These are phyloP conservation scores for Apostasia shenzhenica DNA, from an alignment of 106 monocot genomes.

Conservation along the genomic window DNA sequence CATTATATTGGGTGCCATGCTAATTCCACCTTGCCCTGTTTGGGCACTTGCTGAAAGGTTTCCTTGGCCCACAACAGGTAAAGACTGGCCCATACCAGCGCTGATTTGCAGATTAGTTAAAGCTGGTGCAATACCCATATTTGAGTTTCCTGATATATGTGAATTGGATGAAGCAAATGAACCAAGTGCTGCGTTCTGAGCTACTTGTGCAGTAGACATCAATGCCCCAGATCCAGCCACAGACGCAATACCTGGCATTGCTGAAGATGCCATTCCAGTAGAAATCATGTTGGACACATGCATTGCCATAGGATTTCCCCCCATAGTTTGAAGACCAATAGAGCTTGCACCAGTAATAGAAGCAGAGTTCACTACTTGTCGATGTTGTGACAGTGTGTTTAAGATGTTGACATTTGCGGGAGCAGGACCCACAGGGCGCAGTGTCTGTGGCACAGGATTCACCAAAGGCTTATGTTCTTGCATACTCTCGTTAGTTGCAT, in stretches of 20 bases:
- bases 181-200: conserved; percentile 58
- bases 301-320: conserved; percentile 55
- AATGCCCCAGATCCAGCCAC: conserved; percentile 42
- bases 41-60: conserved; percentile 44
- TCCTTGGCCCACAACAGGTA: conserved; percentile 53
- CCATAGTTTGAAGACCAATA: conserved; percentile 60
- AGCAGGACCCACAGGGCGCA: conserved; percentile 55
- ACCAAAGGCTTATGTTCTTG: conserved; percentile 82
- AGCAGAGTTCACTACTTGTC: conserved; percentile 52
- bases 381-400: conserved; percentile 78
- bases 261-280: conserved; percentile 69
- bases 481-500: conserved; percentile 38
- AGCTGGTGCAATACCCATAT: conserved; percentile 54
- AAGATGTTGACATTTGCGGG: conserved; percentile 81
- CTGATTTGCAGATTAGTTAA: conserved; percentile 52
- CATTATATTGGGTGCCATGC: conserved; percentile 55
- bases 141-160: conserved; percentile 58
- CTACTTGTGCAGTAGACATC: conserved; percentile 39
- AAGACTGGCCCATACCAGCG: conserved; percentile 46
- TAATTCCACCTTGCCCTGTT: conserved; percentile 76
- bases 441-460: conserved; percentile 42
- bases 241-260: conserved; percentile 49
- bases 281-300: conserved; percentile 96
- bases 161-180: conserved; percentile 61
- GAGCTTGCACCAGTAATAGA: conserved; percentile 52